Evolutionary conservation across 2,329 filamentous ascomycete genomes (phyloP), one percentile per base, ranked within the genome.

Genomic region (Aureobasidium sp.): DNA sequence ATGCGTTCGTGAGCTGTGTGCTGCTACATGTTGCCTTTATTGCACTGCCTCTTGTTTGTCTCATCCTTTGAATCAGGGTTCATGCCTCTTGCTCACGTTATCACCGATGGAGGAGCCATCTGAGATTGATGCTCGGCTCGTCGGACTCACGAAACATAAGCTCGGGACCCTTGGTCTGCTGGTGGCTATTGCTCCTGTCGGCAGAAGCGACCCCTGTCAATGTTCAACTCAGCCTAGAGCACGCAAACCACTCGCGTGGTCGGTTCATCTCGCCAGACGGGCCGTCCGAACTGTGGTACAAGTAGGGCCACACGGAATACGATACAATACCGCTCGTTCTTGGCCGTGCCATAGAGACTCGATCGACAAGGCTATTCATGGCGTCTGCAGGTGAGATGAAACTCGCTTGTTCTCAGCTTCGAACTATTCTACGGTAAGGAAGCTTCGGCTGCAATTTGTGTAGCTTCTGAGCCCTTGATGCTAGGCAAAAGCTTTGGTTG

Each of bases 371-470:
- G 37, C 36, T 32, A 6, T 43, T 36, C 4, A 57, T 57, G 53
- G 53, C 41, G 53, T 46, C 53, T 57, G 53, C 53, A 46, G 53
- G 53, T 57, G 29, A 57, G 53, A 57, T 56, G 39, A 27, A 57
- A 27, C 13, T 57, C 39, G 53, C 39, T 36, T 57, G 41, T 34
- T 41, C 26, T 32, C 24, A 15, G 13, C 20, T 3, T 4, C 17
- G n/a, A 48, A 15, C 12, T 44, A 20, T 9, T 26, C 29, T 4
- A 4, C 7, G 20, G 48, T 24, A 27, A 2, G 4, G 9, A 48
- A n/a, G 15, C 46, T 32, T 48, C 15, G 13, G 8, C 44, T 29
- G 26, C 44, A 29, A 29, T 47, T 7, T 48, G 9, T 8, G 46
- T 48, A 27, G 7, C 26, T 48, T 48, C 9, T n/a, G 7, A 29